Percentiles rank a stretch among this genome's conserved stretches.
Conservation (phyloP, 306 rosid genomes). For the Rubus idaeus region DNA sequence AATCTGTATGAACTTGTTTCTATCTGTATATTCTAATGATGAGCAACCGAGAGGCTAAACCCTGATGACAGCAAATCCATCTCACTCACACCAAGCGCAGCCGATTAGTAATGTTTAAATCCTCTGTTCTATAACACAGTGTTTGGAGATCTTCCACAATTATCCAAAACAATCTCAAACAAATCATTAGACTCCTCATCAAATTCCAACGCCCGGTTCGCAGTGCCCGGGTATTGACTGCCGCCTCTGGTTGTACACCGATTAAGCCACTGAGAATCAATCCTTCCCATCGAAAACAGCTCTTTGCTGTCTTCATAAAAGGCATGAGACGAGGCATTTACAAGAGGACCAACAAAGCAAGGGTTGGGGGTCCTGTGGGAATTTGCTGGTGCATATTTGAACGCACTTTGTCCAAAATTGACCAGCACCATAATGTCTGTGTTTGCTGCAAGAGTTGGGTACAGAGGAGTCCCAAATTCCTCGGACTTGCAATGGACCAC, state of each 20-base stretch:
- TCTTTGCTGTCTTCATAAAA: conserved; percentile 82
- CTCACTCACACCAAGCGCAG: background rate
- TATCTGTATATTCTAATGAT: conserved; percentile 7
- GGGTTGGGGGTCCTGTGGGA: conserved; percentile 90
- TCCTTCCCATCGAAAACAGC: conserved; percentile 88
- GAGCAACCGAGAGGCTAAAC: conserved; percentile 3
- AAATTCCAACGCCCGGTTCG: conserved; percentile 22
- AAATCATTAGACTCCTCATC: conserved; percentile 50
- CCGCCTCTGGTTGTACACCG: conserved; percentile 40
- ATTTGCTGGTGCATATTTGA: conserved; percentile 76
- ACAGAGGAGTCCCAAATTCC: conserved; percentile 70
- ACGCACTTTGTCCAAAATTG: conserved; percentile 78
- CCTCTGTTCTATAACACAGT: background rate
- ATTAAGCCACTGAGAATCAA: conserved; percentile 73
- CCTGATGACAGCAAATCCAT: conserved; percentile 7
- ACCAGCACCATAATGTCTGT: conserved; percentile 55
- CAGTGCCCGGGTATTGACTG: conserved; percentile 26
- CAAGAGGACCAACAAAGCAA: conserved; percentile 64
- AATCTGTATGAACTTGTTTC: conserved; percentile 15
- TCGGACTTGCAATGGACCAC: conserved; percentile 65
- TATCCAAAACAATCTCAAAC: conserved; percentile 51
- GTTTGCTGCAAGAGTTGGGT: conserved; percentile 67
- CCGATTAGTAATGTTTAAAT: background rate
- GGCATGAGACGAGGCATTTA: conserved; percentile 34
- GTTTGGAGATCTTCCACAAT: conserved; percentile 31